phyloP scores from a whole-genome alignment of 306 rosid genomes.

The Gastrolobium villosum region DNA sequence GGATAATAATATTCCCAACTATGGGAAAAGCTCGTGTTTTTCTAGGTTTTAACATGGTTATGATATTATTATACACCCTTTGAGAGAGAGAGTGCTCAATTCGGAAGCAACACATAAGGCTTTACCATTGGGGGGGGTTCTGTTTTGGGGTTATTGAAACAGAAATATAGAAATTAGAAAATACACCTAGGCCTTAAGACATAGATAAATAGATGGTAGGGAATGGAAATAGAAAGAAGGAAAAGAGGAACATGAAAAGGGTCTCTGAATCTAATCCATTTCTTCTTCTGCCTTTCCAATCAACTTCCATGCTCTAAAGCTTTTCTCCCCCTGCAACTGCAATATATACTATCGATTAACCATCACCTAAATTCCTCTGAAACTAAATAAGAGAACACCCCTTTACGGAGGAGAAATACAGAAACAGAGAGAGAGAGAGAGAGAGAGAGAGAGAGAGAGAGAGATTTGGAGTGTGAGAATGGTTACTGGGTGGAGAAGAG shows the following conservation, averaged over 20 bases:
- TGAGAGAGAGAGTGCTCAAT: constrained; percentile 42
- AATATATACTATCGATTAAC: not conserved
- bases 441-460: not conserved
- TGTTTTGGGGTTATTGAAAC: constrained; percentile 49
- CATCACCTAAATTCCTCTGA: constrained; percentile 13
- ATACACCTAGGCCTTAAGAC: constrained; percentile 36
- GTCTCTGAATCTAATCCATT: constrained; percentile 56
- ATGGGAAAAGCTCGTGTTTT: constrained; percentile 24
- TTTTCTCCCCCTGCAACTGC: constrained; percentile 14
- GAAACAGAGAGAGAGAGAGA: not conserved
- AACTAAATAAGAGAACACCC: not conserved
- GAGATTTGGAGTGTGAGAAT: constrained; percentile 47
- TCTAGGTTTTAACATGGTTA: constrained; percentile 35
- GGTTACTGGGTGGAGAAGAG: constrained; percentile 98
- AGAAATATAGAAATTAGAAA: constrained; percentile 34
- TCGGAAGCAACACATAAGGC: constrained; percentile 62
- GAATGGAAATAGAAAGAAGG: constrained; percentile 53
- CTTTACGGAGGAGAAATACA: not conserved
- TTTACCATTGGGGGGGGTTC: constrained; percentile 59
- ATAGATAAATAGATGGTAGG: constrained; percentile 59
- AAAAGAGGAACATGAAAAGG: constrained; percentile 50
- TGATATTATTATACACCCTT: constrained; percentile 7
- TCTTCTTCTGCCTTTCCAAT: constrained; percentile 46
- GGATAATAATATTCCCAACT: constrained; percentile 49
- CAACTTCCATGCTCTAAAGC: constrained; percentile 38